phyloP scores from a whole-genome alignment of 371 early-diverging fungal species.

The Apophysomyces sp. region DNA sequence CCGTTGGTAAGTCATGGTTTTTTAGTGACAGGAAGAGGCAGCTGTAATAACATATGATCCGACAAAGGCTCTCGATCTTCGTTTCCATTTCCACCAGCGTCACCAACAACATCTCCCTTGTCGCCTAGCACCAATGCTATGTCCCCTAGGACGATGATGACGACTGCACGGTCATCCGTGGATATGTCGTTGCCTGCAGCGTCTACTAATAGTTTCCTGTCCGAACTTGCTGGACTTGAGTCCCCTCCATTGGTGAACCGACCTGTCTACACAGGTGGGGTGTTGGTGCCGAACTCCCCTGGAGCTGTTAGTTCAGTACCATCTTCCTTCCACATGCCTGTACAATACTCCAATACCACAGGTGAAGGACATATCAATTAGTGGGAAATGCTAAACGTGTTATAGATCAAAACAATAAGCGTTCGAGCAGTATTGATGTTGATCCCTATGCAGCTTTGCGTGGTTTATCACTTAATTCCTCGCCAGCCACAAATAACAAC shows the following conservation, averaged over 20 bases:
- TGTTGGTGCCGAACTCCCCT: constrained; percentile 25
- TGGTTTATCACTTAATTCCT: not conserved
- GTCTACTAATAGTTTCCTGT: constrained; percentile 18
- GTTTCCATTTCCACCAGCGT: constrained; percentile 9
- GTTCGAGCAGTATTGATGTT: not conserved
- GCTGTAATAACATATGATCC: not conserved
- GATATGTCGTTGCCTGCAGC: constrained; percentile 1
- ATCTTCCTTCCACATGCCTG: constrained; percentile 3
- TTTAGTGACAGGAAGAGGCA: not conserved
- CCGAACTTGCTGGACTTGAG: constrained; percentile 30
- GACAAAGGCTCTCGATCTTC: constrained; percentile 5
- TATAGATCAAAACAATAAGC: not conserved
- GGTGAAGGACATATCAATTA: not conserved
- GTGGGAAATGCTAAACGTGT: not conserved
- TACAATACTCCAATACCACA: not conserved
- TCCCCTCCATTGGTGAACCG: constrained; percentile 10
- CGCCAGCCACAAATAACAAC: not conserved
- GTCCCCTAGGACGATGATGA: not conserved
- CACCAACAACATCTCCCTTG: not conserved
- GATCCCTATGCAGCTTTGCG: constrained; percentile 27
- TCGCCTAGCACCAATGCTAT: not conserved
- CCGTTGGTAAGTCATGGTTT: not conserved
- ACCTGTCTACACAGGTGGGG: constrained; percentile 34
- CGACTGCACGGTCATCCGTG: not conserved
- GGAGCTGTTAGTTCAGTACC: constrained; percentile 2